Evolutionary conservation across 108 stramenopile species (phyloP).

Genomic region (Pseudonitzschia multistriata): DNA sequence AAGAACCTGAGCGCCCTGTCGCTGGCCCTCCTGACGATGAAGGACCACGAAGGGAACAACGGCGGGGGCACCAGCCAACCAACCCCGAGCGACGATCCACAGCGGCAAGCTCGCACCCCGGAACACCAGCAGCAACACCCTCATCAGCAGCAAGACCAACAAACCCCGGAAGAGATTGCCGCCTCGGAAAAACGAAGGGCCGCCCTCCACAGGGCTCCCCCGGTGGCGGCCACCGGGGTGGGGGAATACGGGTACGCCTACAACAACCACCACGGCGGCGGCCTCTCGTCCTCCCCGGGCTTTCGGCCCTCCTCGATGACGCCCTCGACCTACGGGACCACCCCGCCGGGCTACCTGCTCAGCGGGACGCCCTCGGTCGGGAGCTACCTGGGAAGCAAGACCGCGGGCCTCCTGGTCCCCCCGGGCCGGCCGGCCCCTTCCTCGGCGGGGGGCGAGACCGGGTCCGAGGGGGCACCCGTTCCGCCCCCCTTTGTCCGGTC

Average conservation of each 20-base stretch:
- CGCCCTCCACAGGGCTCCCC: conserved; percentile 52
- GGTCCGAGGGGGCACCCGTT: conserved; percentile 5
- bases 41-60: conserved; percentile 1
- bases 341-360: conserved; percentile 33
- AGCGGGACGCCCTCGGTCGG: conserved; percentile 19
- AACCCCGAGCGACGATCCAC: neutral
- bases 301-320: neutral
- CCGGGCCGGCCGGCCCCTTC: conserved; percentile 19
- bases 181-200: conserved; percentile 37
- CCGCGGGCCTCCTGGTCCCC: conserved; percentile 18
- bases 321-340: conserved; percentile 26
- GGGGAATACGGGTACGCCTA: conserved; percentile 59
- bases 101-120: neutral
- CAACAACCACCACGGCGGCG: conserved; percentile 32
- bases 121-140: neutral
- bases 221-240: conserved; percentile 18
- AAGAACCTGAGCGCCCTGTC: conserved; percentile 40
- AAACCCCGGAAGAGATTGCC: conserved; percentile 1
- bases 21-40: conserved; percentile 37
- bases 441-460: neutral
- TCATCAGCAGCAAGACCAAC: neutral
- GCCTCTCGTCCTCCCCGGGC: neutral
- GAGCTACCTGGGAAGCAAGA: neutral
- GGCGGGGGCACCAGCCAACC: neutral
- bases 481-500: conserved; percentile 52